These are phyloP conservation scores for Pelargonium fulgidum DNA, from an alignment of 441 rosid species.

Conservation along the genomic window DNA sequence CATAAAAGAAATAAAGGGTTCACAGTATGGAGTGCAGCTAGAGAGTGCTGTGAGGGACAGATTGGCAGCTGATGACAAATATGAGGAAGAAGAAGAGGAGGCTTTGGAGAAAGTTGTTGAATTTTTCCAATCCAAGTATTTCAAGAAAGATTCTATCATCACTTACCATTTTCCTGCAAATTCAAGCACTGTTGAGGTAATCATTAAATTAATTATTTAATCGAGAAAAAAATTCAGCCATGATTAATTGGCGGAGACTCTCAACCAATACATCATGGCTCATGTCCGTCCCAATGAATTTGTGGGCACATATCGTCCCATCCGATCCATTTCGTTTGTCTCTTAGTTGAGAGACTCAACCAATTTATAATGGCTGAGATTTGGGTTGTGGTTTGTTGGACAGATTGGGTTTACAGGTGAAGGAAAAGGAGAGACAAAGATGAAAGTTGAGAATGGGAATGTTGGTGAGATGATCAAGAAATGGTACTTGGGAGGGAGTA, in stretches of 20 bases:
- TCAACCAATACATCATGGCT: too few relatives aligned
- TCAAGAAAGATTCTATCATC: constrained; percentile 58
- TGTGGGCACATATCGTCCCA: too few relatives aligned
- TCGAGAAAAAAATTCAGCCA: too few relatives aligned
- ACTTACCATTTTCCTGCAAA: constrained; percentile 59
- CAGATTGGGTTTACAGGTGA: constrained; percentile 51
- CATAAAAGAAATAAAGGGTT: constrained; percentile 81
- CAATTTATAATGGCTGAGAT: too few relatives aligned
- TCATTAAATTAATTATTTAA: too few relatives aligned
- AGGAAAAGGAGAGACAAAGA: constrained; percentile 58
- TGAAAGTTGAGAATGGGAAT: constrained; percentile 58
- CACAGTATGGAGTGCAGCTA: constrained; percentile 73
- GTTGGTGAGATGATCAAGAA: constrained; percentile 71
- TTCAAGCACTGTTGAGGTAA: constrained; percentile 48
- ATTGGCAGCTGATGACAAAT: constrained; percentile 64
- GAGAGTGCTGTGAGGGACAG: constrained; percentile 67
- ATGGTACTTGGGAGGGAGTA: constrained; percentile 78
- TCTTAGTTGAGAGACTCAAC: too few relatives aligned
- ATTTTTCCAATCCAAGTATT: constrained; percentile 79
- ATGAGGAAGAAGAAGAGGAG: constrained; percentile 83
- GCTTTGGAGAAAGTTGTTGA: constrained; percentile 67
- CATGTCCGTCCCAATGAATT: too few relatives aligned
- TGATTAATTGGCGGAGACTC: too few relatives aligned
- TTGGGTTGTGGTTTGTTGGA: neutral
- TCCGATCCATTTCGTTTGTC: too few relatives aligned